A percentile compares a stretch with the other conserved stretches of the same genome.
phyloP scores from a whole-genome alignment of 306 rosid species.

The Lathyrus tuberosus region DNA sequence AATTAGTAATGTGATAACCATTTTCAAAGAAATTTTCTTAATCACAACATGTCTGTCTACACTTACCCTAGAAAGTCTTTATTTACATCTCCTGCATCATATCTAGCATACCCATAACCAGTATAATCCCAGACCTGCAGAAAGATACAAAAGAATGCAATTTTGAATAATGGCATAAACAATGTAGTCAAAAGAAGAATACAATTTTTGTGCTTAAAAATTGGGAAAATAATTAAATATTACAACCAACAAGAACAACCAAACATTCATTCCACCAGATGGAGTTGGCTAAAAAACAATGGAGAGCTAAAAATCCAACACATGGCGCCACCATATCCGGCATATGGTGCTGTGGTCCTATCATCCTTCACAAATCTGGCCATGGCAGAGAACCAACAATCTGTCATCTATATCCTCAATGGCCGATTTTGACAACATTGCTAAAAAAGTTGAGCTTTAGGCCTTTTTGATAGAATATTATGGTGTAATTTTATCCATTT shows the following conservation, averaged over 20 bases:
- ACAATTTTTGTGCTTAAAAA: background rate
- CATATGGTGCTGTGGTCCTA: no score
- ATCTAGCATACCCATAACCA: conserved; percentile 85
- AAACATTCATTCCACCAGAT: background rate
- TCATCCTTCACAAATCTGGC: no score
- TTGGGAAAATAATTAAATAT: background rate
- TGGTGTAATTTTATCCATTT: no score
- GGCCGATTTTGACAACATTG: no score
- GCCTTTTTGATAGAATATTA: no score
- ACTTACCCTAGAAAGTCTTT: conserved; percentile 89
- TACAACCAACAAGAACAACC: conserved; percentile 7
- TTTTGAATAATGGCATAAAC: conserved; percentile 15
- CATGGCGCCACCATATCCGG: no score
- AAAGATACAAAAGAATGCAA: conserved; percentile 19
- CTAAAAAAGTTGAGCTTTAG: background rate
- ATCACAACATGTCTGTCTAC: conserved; percentile 11
- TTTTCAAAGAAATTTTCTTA: conserved; percentile 22
- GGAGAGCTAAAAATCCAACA: no score
- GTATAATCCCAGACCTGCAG: conserved; percentile 95
- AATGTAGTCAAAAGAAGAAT: conserved; percentile 1
- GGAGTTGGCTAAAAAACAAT: background rate
- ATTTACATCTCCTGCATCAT: conserved; percentile 75
- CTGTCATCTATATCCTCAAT: no score
- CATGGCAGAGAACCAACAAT: no score
- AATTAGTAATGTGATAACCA: conserved; percentile 41